Conservation (phyloP, 306 rosid genomes). For the Chamaecrista fasciculata region DNA sequence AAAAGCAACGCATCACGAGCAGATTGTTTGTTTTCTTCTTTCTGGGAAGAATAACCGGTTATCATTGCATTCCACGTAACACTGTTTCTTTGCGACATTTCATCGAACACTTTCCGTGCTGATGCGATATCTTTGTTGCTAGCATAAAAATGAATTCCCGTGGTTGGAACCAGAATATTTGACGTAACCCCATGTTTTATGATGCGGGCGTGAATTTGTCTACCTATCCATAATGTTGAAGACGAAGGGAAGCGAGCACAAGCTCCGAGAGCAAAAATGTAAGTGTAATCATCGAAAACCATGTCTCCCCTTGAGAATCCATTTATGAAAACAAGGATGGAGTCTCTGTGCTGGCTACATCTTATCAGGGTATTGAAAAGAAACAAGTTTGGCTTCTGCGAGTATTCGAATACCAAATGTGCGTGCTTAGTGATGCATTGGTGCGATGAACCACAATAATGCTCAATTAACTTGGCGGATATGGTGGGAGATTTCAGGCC, state of each 20-base stretch:
- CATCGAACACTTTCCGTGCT: constrained; percentile 67
- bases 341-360: constrained; percentile 48
- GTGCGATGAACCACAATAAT: constrained; percentile 36
- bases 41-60: constrained; percentile 58
- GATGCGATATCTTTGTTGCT: constrained; percentile 50
- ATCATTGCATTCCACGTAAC: constrained; percentile 81
- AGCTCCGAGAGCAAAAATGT: constrained; percentile 67
- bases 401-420: constrained; percentile 44
- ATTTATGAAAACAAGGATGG: constrained; percentile 44
- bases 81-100: constrained; percentile 54
- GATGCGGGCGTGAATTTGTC: constrained; percentile 49
- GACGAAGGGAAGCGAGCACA: constrained; percentile 64
- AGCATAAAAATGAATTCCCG: constrained; percentile 55
- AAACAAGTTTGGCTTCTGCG: constrained; percentile 37
- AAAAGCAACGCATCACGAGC: constrained; percentile 47
- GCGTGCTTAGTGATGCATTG: constrained; percentile 40
- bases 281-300: constrained; percentile 48
- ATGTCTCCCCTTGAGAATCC: constrained; percentile 49
- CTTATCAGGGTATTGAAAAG: constrained; percentile 69
- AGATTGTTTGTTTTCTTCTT: constrained; percentile 31
- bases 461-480: constrained; percentile 55
- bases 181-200: constrained; percentile 50
- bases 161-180: constrained; percentile 56
- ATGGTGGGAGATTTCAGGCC: constrained; percentile 51
- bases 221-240: constrained; percentile 51